A percentile compares a stretch with the other conserved stretches of the same genome.
Conservation (phyloP, 2,329 filamentous ascomycete genomes). For the Phyllosticta paracitricarpa region DNA sequence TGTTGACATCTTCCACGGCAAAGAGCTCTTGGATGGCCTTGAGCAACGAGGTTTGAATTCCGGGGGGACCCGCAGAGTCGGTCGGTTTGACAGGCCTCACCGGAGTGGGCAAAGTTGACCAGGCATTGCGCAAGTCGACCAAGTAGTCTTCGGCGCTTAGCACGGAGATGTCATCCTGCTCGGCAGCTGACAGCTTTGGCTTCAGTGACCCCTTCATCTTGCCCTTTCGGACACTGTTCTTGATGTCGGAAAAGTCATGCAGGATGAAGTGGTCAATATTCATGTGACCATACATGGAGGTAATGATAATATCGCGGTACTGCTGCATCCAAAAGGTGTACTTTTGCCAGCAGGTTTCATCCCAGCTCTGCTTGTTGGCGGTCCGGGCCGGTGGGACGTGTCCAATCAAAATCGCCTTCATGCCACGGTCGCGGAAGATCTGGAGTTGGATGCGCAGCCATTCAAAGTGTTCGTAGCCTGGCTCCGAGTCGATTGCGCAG, state of each 20-base stretch:
- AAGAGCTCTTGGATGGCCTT: constrained; percentile 10
- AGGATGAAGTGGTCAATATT: constrained; percentile 96
- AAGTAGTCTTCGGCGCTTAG: constrained; percentile 71
- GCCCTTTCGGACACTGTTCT: constrained; percentile 43
- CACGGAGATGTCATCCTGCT: constrained; percentile 43
- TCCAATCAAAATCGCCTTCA: constrained; percentile 91
- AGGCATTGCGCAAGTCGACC: constrained; percentile 63
- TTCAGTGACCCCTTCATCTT: constrained; percentile 23
- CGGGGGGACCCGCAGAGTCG: background rate
- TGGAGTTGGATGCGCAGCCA: constrained; percentile 88
- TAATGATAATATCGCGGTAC: constrained; percentile 81
- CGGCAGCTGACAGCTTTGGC: background rate
- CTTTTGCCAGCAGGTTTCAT: constrained; percentile 97
- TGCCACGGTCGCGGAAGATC: constrained; percentile 67
- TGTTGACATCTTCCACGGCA: constrained; percentile 12
- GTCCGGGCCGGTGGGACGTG: constrained; percentile 90
- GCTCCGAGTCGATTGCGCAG: constrained; percentile 66
- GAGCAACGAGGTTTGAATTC: constrained; percentile 3
- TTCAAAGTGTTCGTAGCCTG: constrained; percentile 90
- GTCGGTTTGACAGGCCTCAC: constrained; percentile 13
- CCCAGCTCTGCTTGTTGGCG: constrained; percentile 77
- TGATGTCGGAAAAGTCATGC: constrained; percentile 71
- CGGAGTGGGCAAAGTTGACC: constrained; percentile 62
- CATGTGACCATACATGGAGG: constrained; percentile 85
- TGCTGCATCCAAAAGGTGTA: constrained; percentile 85